phyloP scores from a whole-genome alignment of 2,329 filamentous ascomycete genomes.

The Aspergillus persii region DNA sequence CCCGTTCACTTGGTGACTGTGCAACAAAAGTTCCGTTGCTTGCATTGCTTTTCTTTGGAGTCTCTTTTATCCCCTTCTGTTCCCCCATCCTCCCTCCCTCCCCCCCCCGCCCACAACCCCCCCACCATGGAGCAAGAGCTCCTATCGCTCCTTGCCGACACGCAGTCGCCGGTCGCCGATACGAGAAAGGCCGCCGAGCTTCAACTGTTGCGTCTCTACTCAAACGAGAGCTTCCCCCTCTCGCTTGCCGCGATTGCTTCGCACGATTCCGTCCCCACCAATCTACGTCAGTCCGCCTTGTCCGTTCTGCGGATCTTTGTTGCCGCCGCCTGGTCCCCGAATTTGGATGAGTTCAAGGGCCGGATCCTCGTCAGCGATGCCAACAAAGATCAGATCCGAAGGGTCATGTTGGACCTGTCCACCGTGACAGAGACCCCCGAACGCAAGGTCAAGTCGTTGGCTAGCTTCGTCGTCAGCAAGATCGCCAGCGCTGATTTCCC shows the following conservation, averaged over 20 bases:
- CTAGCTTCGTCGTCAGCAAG: slow-evolving; percentile 87
- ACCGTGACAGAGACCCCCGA: slow-evolving; percentile 69
- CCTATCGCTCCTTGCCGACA: slow-evolving; percentile 81
- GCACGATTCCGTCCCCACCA: slow-evolving; percentile 68
- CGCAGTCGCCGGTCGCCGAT: slow-evolving; percentile 72
- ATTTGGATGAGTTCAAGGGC: slow-evolving; percentile 68
- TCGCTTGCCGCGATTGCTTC: slow-evolving; percentile 78
- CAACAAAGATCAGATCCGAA: slow-evolving; percentile 70
- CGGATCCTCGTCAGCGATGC: slow-evolving; percentile 68
- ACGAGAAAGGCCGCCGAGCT: slow-evolving; percentile 84
- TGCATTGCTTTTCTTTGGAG: no score
- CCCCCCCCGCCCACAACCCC: slow-evolving; percentile 5
- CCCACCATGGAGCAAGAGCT: slow-evolving; percentile 83
- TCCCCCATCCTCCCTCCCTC: slow-evolving; percentile 2
- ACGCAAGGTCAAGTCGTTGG: slow-evolving; percentile 82
- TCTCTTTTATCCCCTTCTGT: background rate
- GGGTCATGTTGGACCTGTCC: slow-evolving; percentile 72
- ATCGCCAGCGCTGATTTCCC: slow-evolving; percentile 93
- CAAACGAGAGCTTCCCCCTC: slow-evolving; percentile 69
- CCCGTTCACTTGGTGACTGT: background rate
- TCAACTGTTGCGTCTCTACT: slow-evolving; percentile 70
- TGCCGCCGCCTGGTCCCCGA: slow-evolving; percentile 76
- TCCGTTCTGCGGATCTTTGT: slow-evolving; percentile 80
- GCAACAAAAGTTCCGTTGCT: background rate
- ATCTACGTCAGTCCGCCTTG: slow-evolving; percentile 80